Evolutionary conservation across 768 basidiomycete genomes (phyloP).

Genomic region (Neoboletus subvelutipes): DNA sequence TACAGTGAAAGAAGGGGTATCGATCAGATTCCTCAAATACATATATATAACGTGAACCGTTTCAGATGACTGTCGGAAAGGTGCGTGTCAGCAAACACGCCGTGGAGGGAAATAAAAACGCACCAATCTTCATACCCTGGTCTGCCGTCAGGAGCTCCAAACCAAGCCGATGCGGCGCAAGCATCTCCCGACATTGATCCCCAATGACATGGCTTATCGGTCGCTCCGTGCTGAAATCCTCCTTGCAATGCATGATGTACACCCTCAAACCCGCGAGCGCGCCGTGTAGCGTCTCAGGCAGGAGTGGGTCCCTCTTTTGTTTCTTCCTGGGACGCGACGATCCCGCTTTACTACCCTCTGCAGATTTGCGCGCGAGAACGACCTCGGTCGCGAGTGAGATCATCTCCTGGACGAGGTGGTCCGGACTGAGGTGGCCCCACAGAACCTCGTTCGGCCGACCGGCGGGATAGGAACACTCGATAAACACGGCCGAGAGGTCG

Average conservation of each 20-base stretch:
- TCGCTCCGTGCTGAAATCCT: constrained; percentile 50
- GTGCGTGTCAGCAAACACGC: constrained; percentile 1
- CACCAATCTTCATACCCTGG: constrained; percentile 82
- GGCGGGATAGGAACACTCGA: constrained; percentile 90
- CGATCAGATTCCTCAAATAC: constrained; percentile 6
- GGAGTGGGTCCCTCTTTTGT: constrained; percentile 37
- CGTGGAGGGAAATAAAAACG: constrained; percentile 31
- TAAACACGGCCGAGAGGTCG: constrained; percentile 76
- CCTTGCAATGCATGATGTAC: constrained; percentile 90
- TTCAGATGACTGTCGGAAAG: constrained; percentile 38
- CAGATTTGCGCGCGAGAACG: constrained; percentile 41
- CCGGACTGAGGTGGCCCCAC: constrained; percentile 86
- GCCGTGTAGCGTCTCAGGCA: constrained; percentile 46
- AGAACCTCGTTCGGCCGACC: constrained; percentile 65
- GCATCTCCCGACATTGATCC: constrained; percentile 65
- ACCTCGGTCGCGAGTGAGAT: constrained; percentile 67
- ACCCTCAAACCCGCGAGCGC: constrained; percentile 61
- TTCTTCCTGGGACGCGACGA: constrained; percentile 34
- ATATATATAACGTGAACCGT: constrained; percentile 1
- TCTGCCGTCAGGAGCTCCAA: constrained; percentile 67
- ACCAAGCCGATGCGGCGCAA: constrained; percentile 63
- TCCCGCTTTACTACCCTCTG: constrained; percentile 19
- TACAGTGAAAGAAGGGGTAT: constrained; percentile 32
- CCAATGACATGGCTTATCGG: constrained; percentile 69
- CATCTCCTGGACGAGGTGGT: constrained; percentile 77